Conservation (phyloP, 805 yeast genomes). For the Teunomyces atbi region DNA sequence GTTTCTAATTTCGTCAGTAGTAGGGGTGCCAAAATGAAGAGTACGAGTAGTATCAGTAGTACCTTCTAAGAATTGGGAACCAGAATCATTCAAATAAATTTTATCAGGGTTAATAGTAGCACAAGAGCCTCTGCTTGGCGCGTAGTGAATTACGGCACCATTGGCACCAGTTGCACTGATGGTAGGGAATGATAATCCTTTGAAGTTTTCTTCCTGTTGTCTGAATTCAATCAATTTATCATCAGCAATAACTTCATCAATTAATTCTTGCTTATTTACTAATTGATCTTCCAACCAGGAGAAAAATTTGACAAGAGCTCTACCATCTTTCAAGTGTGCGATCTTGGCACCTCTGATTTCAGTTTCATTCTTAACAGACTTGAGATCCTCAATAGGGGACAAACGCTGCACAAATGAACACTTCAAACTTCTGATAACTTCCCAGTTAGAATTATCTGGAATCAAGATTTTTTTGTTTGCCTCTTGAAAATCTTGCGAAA, state of each 20-base stretch:
- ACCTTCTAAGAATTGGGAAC: conserved; percentile 61
- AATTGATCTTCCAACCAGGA: conserved; percentile 62
- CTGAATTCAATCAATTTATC: conserved; percentile 41
- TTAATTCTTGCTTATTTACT: conserved; percentile 32
- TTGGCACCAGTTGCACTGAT: conserved; percentile 75
- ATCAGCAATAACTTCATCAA: conserved; percentile 63
- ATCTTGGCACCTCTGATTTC: conserved; percentile 51
- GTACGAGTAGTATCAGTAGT: conserved; percentile 68
- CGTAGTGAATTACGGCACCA: conserved; percentile 75
- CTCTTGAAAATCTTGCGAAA: conserved; percentile 34
- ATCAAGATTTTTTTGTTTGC: conserved; percentile 31
- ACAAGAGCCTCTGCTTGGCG: conserved; percentile 48
- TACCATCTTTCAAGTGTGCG: conserved; percentile 59
- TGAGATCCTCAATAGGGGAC: conserved; percentile 48
- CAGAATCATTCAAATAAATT: conserved; percentile 57
- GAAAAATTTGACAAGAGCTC: conserved; percentile 52
- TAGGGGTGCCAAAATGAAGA: conserved; percentile 50
- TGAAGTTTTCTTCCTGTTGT: conserved; percentile 44
- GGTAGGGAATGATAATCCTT: conserved; percentile 70
- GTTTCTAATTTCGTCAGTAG: conserved; percentile 43
- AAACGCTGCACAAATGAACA: conserved; percentile 28
- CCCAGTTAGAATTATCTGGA: conserved; percentile 38
- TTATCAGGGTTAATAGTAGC: conserved; percentile 51
- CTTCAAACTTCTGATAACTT: conserved; percentile 33
- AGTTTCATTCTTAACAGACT: conserved; percentile 48